Evolutionary conservation across 495 filamentous ascomycete species (phyloP).

Genomic region (Saxophila tyrrhenica): DNA sequence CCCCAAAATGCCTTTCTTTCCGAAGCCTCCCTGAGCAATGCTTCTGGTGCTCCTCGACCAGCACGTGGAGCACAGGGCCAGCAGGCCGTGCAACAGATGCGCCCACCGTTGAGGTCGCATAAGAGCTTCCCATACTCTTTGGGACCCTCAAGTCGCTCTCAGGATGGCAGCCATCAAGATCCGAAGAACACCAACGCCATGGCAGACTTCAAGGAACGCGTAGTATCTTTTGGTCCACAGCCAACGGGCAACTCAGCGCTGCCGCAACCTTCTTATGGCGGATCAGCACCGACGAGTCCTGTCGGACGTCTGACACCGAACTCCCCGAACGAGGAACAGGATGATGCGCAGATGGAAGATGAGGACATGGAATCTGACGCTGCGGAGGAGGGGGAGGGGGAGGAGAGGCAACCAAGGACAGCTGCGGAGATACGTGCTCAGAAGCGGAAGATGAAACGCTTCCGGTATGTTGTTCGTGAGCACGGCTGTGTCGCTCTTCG

Average conservation of each 20-base stretch:
- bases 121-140: conserved; percentile 31
- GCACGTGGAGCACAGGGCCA: not conserved
- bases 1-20: conserved; percentile 23
- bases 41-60: not conserved
- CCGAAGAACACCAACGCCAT: not conserved
- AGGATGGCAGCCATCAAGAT: conserved; percentile 1
- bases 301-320: conserved; percentile 26
- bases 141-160: conserved; percentile 19
- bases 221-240: conserved; percentile 9
- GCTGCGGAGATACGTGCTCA: conserved; percentile 63
- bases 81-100: not conserved
- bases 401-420: conserved; percentile 46
- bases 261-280: conserved; percentile 8
- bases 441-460: conserved; percentile 90
- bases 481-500: not conserved
- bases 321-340: conserved; percentile 18
- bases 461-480: conserved; percentile 47
- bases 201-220: not conserved
- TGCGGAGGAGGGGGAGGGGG: conserved; percentile 39
- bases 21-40: conserved; percentile 17
- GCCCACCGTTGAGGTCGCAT: conserved; percentile 24
- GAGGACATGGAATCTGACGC: conserved; percentile 22
- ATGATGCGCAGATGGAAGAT: conserved; percentile 12
- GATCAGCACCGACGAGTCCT: conserved; percentile 31
- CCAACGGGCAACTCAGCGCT: conserved; percentile 3